Evolutionary conservation across 805 yeast species (phyloP).

Genomic region (Myxozyma vanderwaltii): DNA sequence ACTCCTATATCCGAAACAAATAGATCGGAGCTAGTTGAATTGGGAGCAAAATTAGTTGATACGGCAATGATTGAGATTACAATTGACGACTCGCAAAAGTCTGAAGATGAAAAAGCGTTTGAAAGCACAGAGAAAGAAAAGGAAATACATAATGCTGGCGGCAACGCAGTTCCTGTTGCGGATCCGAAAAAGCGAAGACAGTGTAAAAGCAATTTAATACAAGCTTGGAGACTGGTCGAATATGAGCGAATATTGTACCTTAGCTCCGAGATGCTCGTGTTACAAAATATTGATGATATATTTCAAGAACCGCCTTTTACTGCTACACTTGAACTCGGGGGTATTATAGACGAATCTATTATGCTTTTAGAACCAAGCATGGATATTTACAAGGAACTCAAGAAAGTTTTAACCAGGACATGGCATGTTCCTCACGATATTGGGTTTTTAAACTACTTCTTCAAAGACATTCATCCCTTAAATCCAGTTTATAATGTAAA

Average conservation of each 20-base stretch:
- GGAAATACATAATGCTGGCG: slow-evolving; percentile 6
- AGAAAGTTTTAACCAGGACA: slow-evolving; percentile 15
- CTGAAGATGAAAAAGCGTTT: slow-evolving; percentile 16
- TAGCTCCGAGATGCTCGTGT: slow-evolving; percentile 29
- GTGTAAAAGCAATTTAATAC: slow-evolving; percentile 26
- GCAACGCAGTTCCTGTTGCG: neutral
- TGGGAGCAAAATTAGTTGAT: slow-evolving; percentile 32
- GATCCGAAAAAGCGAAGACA: slow-evolving; percentile 5
- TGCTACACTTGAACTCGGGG: slow-evolving; percentile 30
- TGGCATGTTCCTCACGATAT: slow-evolving; percentile 22
- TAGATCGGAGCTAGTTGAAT: slow-evolving; percentile 17
- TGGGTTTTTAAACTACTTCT: slow-evolving; percentile 25
- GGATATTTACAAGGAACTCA: slow-evolving; percentile 24
- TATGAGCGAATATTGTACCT: slow-evolving; percentile 26
- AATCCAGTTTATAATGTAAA: slow-evolving; percentile 31
- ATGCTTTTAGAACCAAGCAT: slow-evolving; percentile 29
- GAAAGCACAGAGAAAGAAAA: slow-evolving; percentile 3
- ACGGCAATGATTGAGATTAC: slow-evolving; percentile 15
- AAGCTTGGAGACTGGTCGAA: slow-evolving; percentile 30
- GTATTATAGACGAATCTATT: slow-evolving; percentile 30
- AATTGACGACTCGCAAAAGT: slow-evolving; percentile 12
- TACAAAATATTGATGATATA: slow-evolving; percentile 25
- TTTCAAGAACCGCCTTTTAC: slow-evolving; percentile 29
- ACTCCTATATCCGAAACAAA: slow-evolving; percentile 13
- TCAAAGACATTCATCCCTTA: slow-evolving; percentile 27